Base-by-base conservation (phyloP, 192 early-diverging fungal genomes). In the Chytriomyces hyalinus region DNA sequence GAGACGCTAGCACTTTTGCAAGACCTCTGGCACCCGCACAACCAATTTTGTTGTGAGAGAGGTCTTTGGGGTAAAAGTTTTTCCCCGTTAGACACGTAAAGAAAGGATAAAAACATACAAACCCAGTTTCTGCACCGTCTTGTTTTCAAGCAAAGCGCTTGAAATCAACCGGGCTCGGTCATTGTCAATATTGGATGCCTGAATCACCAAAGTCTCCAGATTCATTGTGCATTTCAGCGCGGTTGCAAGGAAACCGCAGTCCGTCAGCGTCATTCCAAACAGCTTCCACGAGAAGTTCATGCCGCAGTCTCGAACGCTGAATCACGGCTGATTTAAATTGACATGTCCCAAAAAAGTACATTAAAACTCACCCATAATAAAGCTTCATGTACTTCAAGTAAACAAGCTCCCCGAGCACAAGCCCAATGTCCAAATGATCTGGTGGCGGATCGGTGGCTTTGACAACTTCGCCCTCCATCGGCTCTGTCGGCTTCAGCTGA, bases 251-350 rank as follows among this genome's bases (percentile, higher is more conserved):
- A 6, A 50, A 5, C 75, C 65, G 28, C 81, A 75, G 63, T 88
- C 87, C 50, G 78, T 85, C 6, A 88, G 51, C 6, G 87, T 88
- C 87, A 88, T 88, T 11, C 87, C 87, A 81, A 88, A 88, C 10
- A 77, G 70, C 46, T 71, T 65, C 84, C 87, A 86, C 6, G 73
- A 47, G 63, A 88, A 88, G 44, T 88, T 76, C 13, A 88, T 88
- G 4, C 85, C 85, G 65, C 84, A 86, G 64, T 88, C 84, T 36
- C 73, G 70, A 3, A 88, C 79, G 4, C 87, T 88, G 49, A 1
- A 57, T 26, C 36, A 36, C 36, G 36, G 36, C 36, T 36, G 2
- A 36, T 36, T 36, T 36, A 9, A 22, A 9, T 22, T 60, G 15
- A 49, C 9, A 28, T 48, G 9, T 17, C 0, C 43, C 22, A 17